Evolutionary conservation across 768 basidiomycete genomes (phyloP), one percentile per base, ranked within the genome.

Genomic region (Gyrodon lividus): DNA sequence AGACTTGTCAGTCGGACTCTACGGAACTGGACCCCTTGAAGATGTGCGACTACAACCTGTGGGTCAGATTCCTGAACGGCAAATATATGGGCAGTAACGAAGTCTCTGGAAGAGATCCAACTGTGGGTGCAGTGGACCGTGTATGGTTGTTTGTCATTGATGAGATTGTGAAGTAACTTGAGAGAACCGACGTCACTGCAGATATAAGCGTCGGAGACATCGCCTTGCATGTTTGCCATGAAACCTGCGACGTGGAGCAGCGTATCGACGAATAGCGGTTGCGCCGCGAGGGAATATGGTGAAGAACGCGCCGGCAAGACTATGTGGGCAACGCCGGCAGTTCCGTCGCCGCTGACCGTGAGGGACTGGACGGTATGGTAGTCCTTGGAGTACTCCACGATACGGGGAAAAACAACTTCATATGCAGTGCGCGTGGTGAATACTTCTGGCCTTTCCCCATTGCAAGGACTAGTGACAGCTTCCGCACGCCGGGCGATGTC

Each of bases 181-280:
- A 85, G 69, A 5, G 71, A 60, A 14, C 73, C 78, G 26, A 87
- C 71, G 20, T 77, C 73, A 24, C 69, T 77, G 71, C 87, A 89
- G 48, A 90, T 84, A 62, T 79, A 84, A 1, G 77, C 83, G 47
- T 86, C 78, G 23, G 78, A 70, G 22, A 71, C 48, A 9, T 70
- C 65, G 7, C 76, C 79, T 35, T 74, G 77, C 59, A 81, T 62
- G 63, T 89, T 90, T 22, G 81, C 76, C 30, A 88, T 69, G 65
- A 89, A 87, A 3, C 88, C 88, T 0, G 86, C 80, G 33, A 80
- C 75, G 51, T 89, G 88, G 26, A 88, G 69, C 26, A 89, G 70
- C 0, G 83, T 80, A 55, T 89, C 87, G 51, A 79, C 70, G 66
- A 88, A 86, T 22, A 86, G 62, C 5, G 82, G 80, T 53, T 84